Base-by-base conservation (phyloP, 176 grass and related monocot species). In the Canna indica region DNA sequence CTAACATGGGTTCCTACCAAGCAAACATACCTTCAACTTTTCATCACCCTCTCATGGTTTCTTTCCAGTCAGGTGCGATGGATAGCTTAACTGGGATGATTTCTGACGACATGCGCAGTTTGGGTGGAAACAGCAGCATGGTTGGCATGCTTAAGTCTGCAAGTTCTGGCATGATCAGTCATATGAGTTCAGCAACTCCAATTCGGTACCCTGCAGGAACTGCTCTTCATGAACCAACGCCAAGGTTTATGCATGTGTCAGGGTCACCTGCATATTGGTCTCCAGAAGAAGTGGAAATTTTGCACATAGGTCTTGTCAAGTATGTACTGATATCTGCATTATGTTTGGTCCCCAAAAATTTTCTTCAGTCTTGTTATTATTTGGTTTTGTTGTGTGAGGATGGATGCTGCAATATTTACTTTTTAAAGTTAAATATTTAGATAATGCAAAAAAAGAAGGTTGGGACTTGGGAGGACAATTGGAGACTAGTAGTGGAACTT, bases 61-160 rank as follows among this genome's bases (percentile, higher is more conserved):
- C 68, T 20, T 70, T 70, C 42, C 68, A 50, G 44, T 50, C 68
- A 70, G 68, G 45, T 70, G 68, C 68, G 33, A 48, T 50, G 0
- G 29, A 70, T 70, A 50, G 44, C 27, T 48, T 31, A 20, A 47
- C 6, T 17, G 44, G 45, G 26, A 32, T 50, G 68, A 39, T 33
- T 70, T 10, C 44, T 26, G 39, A 15, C 13, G 65, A 68, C 24
- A 15, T 68, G 36, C 27, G 39, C 35, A 44, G 65, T 42, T 68
- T 42, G 22, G 22, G 65, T 26, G 22, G 36, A n/a, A 68, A 26
- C 38, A 45, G 32, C 38, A 68, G 10, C 65, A 68, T 45, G 36
- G 24, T 25, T 65, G 62, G 62, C 30, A 34, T 36, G 0, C 28
- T 36, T 16, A 12, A 4, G 1, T 44, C 65, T 68, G 20, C 8